Base-by-base conservation (phyloP, 2,329 filamentous ascomycete species). In the Trichoderma arundinaceum region DNA sequence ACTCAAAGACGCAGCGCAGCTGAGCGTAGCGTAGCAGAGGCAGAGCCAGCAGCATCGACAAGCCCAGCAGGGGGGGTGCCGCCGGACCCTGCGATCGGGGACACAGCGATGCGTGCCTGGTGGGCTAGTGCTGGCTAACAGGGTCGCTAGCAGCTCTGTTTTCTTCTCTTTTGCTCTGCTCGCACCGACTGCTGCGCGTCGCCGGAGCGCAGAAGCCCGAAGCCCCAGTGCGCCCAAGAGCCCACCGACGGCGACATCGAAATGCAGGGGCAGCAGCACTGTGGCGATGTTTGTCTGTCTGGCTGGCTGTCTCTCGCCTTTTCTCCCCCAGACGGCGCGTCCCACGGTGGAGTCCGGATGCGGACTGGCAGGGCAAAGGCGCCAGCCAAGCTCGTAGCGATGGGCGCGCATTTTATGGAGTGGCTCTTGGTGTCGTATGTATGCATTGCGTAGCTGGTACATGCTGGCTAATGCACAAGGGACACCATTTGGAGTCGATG, bases 271-370 rank as follows among this genome's bases (percentile, higher is more conserved):
- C 68, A 67, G 66, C 66, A 67, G n/a, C n/a, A n/a, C 65, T 62
- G 64, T 66, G 64, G 56, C 68, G 71, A 75, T 73, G 71, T 35
- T 35, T 13, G 73, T 77, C 72, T 74, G 70, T 74, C 68, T 72
- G 72, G 73, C 74, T 72, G 69, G 28, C 53, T 32, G 15, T 46
- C 51, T 28, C 43, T 61, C 35, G 71, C 73, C 71, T 72, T 70
- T 60, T 39, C 56, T 59, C 69, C 71, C 72, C 72, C 71, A 72
- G 72, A 72, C 48, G 56, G 56, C 51, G 54, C 43, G 44, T 73
- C 71, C 72, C 61, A 32, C 69, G 69, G 74, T 74, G 74, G 75
- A 72, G 72, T 74, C 75, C 74, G 74, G 74, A 77, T 77, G 74
- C 74, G 75, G 70, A 64, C 65, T 69, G 67, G 67, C 65, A 68